phyloP scores from a whole-genome alignment of 2,329 filamentous ascomycete species.

The Dactylellina drechsleri region DNA sequence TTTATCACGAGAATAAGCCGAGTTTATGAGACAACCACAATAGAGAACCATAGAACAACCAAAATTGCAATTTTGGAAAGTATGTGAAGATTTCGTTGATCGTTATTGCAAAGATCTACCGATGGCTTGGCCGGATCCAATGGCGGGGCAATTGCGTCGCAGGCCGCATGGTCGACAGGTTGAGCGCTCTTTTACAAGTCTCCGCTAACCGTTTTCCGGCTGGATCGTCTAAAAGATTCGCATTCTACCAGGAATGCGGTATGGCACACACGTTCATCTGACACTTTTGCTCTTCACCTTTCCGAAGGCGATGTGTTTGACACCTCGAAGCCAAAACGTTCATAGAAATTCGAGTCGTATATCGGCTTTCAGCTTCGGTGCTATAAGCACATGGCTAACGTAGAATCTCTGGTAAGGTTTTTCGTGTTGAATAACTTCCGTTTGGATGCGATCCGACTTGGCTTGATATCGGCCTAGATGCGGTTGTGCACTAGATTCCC shows the following conservation, averaged over 20 bases:
- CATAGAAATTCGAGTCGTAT: no score
- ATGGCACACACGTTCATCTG: constrained; percentile 10
- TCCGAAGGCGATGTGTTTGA: constrained; percentile 16
- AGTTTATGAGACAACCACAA: no score
- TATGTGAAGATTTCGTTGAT: not conserved
- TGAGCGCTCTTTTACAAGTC: not conserved
- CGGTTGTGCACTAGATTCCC: constrained; percentile 2
- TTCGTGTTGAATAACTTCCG: constrained; percentile 4
- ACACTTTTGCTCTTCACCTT: constrained; percentile 12
- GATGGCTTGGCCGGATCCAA: not conserved
- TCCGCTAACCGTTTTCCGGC: constrained; percentile 22
- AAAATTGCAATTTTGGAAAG: not conserved
- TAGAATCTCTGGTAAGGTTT: not conserved
- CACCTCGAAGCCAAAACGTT: constrained; percentile 5
- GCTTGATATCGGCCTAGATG: not conserved
- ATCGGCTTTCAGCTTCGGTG: not conserved
- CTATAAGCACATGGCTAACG: not conserved
- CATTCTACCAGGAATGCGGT: constrained; percentile 3
- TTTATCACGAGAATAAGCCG: no score
- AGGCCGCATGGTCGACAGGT: constrained; percentile 5
- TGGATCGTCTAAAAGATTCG: constrained; percentile 18
- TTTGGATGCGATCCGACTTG: not conserved
- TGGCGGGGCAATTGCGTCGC: constrained; percentile 22
- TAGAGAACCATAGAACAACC: not conserved
- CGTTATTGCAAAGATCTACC: not conserved